A percentile compares a stretch with the other conserved stretches of the same genome.
Conservation (phyloP, 495 filamentous ascomycete species). For the Annulohypoxylon bovei region DNA sequence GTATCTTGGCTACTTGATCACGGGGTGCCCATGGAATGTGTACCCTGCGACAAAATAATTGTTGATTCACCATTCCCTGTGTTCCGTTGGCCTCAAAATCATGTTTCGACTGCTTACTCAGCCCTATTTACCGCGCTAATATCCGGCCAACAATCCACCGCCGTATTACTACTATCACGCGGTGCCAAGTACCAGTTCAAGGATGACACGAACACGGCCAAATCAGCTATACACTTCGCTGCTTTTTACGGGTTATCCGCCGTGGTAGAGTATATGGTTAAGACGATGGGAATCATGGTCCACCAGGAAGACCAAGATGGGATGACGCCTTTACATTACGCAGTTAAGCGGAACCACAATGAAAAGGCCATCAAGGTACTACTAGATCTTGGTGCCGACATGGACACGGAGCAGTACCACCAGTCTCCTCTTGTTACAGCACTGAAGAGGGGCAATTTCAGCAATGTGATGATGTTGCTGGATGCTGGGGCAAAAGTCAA, state of each 20-base stretch:
- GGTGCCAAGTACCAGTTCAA: conserved; percentile 13
- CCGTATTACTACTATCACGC: conserved; percentile 12
- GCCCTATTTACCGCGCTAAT: conserved; percentile 13
- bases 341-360: background rate
- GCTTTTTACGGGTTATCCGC: background rate
- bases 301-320: background rate
- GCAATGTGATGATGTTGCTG: conserved; percentile 7
- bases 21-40: conserved; percentile 10
- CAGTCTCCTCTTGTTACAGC: conserved; percentile 7
- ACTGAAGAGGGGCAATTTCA: background rate
- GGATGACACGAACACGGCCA: no score
- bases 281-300: conserved; percentile 12
- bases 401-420: background rate
- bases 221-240: conserved; percentile 17
- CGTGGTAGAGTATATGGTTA: conserved; percentile 15
- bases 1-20: conserved; percentile 25
- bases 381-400: conserved; percentile 20
- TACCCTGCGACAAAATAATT: background rate
- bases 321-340: conserved; percentile 11
- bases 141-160: background rate
- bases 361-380: background rate
- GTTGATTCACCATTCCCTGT: conserved; percentile 2
- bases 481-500: conserved; percentile 11
- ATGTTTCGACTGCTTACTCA: background rate
- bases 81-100: background rate